Conservation (phyloP, 768 basidiomycete species). For the Rhodotorula kratochvilovae region DNA sequence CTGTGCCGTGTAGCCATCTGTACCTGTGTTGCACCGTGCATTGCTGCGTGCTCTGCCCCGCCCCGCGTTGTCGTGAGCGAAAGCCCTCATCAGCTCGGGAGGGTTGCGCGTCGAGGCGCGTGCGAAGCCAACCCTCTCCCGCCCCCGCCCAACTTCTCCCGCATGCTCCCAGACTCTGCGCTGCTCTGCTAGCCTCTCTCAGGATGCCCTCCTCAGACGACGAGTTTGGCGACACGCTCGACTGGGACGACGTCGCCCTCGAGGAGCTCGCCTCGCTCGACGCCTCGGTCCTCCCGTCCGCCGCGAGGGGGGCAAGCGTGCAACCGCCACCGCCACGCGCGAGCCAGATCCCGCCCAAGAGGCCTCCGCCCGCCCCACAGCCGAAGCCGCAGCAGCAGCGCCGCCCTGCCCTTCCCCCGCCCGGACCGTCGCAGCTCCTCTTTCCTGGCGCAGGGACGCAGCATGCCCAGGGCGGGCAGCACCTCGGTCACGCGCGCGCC, state of each 20-base stretch:
- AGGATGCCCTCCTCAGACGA: background rate
- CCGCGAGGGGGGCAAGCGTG: background rate
- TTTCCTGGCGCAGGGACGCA: background rate
- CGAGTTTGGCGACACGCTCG: conserved; percentile 8
- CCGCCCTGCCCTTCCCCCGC: background rate
- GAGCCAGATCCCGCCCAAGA: background rate
- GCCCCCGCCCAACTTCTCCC: background rate
- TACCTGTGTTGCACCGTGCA: no score
- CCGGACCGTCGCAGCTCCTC: background rate
- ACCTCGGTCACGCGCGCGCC: background rate
- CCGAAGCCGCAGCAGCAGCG: background rate
- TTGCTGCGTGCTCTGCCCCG: background rate
- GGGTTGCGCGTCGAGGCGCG: background rate
- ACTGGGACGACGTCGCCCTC: background rate
- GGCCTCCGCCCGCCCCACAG: no score
- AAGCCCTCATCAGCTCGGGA: no score
- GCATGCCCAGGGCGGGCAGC: background rate
- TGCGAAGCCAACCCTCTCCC: no score
- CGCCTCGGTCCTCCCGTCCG: no score
- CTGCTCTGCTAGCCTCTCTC: background rate
- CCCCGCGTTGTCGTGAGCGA: no score
- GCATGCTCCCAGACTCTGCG: background rate
- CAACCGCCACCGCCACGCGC: background rate
- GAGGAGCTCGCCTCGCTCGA: background rate
- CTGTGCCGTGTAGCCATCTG: no score